phyloP scores from a whole-genome alignment of 805 yeast species.

The Zygotorulaspora chibaensis region DNA sequence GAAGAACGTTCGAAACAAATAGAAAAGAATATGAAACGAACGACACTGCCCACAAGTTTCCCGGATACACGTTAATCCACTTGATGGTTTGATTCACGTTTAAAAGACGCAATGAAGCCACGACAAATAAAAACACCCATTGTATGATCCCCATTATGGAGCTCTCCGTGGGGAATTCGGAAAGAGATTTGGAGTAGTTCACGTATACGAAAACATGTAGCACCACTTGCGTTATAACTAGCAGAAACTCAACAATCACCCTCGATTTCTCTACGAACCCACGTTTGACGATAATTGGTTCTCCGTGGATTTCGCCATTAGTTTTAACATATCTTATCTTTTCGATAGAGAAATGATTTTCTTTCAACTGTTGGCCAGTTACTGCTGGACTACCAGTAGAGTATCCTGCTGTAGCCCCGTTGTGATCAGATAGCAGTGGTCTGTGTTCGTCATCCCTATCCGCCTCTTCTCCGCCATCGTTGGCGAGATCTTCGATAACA shows the following conservation, averaged over 20 bases:
- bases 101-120: constrained; percentile 33
- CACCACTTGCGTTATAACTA: constrained; percentile 43
- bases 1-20: constrained; percentile 44
- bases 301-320: constrained; percentile 62
- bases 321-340: constrained; percentile 48
- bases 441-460: constrained; percentile 18
- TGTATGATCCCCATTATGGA: constrained; percentile 19
- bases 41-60: constrained; percentile 62
- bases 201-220: constrained; percentile 33
- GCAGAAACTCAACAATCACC: constrained; percentile 45
- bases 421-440: constrained; percentile 18
- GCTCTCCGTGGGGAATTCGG: constrained; percentile 19
- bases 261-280: constrained; percentile 49
- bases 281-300: constrained; percentile 45
- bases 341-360: constrained; percentile 63
- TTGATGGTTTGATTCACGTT: constrained; percentile 33
- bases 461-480: constrained; percentile 4
- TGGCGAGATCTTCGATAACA: constrained; percentile 19
- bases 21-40: constrained; percentile 48
- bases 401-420: background rate
- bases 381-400: constrained; percentile 1
- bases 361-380: constrained; percentile 34
- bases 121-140: constrained; percentile 33
- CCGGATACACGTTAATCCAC: constrained; percentile 35
- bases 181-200: constrained; percentile 15